Evolutionary conservation across 345 rosid species (phyloP).

Genomic region (Psidium guajava): DNA sequence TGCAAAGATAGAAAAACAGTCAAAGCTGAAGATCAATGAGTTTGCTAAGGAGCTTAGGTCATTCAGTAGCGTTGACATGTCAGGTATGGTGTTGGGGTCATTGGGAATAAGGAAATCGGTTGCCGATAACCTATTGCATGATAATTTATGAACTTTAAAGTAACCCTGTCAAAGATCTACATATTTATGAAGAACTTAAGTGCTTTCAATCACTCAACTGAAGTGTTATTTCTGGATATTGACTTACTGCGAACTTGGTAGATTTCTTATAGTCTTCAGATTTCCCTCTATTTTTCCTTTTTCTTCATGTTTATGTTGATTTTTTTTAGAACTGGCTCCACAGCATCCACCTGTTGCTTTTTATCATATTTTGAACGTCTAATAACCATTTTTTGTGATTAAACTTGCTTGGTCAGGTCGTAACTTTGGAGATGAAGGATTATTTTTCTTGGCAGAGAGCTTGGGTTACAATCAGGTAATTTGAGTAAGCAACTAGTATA

Average conservation of each 20-base stretch:
- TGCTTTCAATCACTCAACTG: neutral
- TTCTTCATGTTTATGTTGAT: neutral
- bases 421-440: slow-evolving; percentile 90
- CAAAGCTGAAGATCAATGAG: slow-evolving; percentile 76
- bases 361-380: neutral
- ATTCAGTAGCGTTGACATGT: slow-evolving; percentile 79
- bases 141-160: neutral
- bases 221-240: neutral
- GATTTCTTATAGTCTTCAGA: neutral
- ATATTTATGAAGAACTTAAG: neutral
- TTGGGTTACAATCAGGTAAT: slow-evolving; percentile 85
- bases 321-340: neutral
- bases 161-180: neutral
- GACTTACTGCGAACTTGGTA: neutral
- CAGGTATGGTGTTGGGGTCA: slow-evolving; percentile 40
- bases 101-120: neutral
- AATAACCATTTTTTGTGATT: neutral
- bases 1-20: slow-evolving; percentile 58
- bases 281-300: neutral
- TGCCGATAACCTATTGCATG: neutral
- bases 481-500: neutral
- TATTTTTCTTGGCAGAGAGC: slow-evolving; percentile 78
- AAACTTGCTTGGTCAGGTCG: slow-evolving; percentile 38
- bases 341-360: neutral
- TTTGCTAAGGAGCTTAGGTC: slow-evolving; percentile 72